phyloP scores from a whole-genome alignment of 441 rosid genomes.

The Monsonia emarginata region DNA sequence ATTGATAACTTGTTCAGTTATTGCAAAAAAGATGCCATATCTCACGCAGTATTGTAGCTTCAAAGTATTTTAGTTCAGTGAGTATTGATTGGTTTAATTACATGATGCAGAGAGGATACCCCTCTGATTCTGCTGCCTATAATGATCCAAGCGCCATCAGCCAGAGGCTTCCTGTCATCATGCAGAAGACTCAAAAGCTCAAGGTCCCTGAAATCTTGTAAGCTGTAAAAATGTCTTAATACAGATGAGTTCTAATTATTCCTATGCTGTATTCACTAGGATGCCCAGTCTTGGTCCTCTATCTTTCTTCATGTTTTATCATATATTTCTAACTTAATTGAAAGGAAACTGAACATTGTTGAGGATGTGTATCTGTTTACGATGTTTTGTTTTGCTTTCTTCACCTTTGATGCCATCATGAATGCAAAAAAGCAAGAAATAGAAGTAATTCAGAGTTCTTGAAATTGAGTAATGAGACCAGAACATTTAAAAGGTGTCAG shows the following conservation, averaged over 20 bases:
- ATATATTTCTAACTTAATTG: neutral
- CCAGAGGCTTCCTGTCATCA: slow-evolving; percentile 72
- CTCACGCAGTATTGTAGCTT: neutral
- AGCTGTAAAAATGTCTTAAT: slow-evolving; percentile 22
- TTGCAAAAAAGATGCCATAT: neutral
- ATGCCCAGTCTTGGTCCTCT: neutral
- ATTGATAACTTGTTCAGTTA: slow-evolving; percentile 5
- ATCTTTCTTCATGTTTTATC: neutral
- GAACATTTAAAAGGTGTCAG: neutral
- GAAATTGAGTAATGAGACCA: neutral
- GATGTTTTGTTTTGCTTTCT: neutral
- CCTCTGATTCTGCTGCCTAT: slow-evolving; percentile 60
- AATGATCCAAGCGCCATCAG: slow-evolving; percentile 74
- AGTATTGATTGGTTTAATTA: slow-evolving; percentile 14
- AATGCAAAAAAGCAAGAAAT: neutral
- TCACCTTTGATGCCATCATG: neutral
- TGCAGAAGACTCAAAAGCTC: slow-evolving; percentile 61
- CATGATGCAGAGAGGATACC: slow-evolving; percentile 70
- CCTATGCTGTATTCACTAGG: slow-evolving; percentile 11
- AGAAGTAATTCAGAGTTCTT: slow-evolving; percentile 5
- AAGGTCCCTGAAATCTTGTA: slow-evolving; percentile 34
- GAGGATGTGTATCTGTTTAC: neutral
- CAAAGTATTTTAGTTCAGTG: neutral
- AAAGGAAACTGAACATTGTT: neutral
- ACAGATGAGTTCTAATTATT: slow-evolving; percentile 12